Percentiles rank a stretch among this genome's conserved stretches.
These are phyloP conservation scores for Phlegmacium glaucopus DNA, from an alignment of 768 basidiomycete species.

Conservation along the genomic window DNA sequence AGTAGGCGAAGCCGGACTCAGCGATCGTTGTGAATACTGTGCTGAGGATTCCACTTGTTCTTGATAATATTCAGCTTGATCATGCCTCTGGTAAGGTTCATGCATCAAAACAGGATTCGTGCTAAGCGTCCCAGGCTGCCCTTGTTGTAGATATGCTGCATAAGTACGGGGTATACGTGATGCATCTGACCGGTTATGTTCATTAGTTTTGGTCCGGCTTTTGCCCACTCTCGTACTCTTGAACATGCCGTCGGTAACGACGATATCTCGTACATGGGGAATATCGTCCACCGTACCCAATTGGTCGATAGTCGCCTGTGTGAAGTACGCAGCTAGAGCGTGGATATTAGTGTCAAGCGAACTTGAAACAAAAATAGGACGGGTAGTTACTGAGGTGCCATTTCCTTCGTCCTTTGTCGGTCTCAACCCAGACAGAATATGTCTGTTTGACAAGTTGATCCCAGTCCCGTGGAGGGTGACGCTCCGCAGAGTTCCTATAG, in stretches of 20 bases:
- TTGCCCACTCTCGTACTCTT: constrained; percentile 63
- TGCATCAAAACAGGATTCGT: constrained; percentile 37
- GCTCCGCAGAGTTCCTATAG: constrained; percentile 31
- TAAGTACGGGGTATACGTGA: constrained; percentile 34
- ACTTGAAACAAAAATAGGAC: constrained; percentile 1
- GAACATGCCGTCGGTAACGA: constrained; percentile 67
- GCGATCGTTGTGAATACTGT: constrained; percentile 17
- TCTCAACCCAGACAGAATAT: constrained; percentile 75
- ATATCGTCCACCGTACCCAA: constrained; percentile 71
- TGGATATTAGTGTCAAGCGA: constrained; percentile 5
- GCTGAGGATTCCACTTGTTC: constrained; percentile 16
- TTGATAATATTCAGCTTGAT: constrained; percentile 14
- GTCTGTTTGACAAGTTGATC: constrained; percentile 80
- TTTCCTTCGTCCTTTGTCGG: constrained; percentile 63
- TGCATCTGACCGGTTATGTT: constrained; percentile 26
- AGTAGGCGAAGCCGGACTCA: constrained; percentile 17
- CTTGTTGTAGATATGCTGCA: constrained; percentile 34
- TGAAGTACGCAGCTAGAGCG: constrained; percentile 76
- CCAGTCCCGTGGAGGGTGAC: constrained; percentile 56
- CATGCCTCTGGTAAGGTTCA: constrained; percentile 33
- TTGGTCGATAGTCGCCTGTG: constrained; percentile 69
- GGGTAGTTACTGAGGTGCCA: constrained; percentile 74
- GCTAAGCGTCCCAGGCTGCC: constrained; percentile 20
- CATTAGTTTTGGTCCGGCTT: constrained; percentile 42
- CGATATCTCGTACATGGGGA: constrained; percentile 50